Base-by-base conservation (phyloP, 495 filamentous ascomycete species). In the Entonaema liquescens region DNA sequence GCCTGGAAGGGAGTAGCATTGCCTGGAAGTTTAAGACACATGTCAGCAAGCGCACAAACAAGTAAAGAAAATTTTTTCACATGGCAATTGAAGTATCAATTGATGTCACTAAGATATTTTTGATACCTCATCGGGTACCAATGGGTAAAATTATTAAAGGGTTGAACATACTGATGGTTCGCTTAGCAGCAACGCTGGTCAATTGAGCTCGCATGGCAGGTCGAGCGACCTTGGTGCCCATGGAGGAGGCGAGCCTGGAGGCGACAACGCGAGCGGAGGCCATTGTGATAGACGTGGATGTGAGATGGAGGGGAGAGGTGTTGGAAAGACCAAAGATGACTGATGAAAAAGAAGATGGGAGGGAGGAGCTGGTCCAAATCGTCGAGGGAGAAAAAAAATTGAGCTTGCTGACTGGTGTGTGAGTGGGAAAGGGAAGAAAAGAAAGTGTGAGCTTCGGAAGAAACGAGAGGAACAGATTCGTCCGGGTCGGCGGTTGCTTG, bases 191-290 rank as follows among this genome's bases (percentile, higher is more conserved):
- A 79, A 83, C 78, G 74, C 31, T 81, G 81, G 83, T 83, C 76
- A 89, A 73, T 76, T 85, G 84, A 79, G 85, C 80, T 74, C 88
- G 89, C 75, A 86, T 80, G 77, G 87, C 86, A 80, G 89, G 89
- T 83, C 89, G 89, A 77, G 89, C 89, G 81, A 87, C 89, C 89
- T 90, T 91, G 78, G 77, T 77, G 85, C 88, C 90, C 85, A 92
- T 92, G 84, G 90, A 86, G 81, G 90, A 83, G 72, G 86, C 83
- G 74, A 86, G 83, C 74, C 88, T 86, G 71, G 87, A 86, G 74
- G 88, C 87, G 78, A 92, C 89, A 79, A 91, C 85, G 83, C 89
- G 89, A 80, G 88, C 83, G 81, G 87, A 85, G 84, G 89, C 87
- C 90, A 92, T 92, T 90, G 85, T 89, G 84, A 85, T 79, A 80